A percentile compares a stretch with the other conserved stretches of the same genome.
Evolutionary conservation across 192 early-diverging fungal genomes (phyloP).

Genomic region (Phlyctochytrium planicorne): DNA sequence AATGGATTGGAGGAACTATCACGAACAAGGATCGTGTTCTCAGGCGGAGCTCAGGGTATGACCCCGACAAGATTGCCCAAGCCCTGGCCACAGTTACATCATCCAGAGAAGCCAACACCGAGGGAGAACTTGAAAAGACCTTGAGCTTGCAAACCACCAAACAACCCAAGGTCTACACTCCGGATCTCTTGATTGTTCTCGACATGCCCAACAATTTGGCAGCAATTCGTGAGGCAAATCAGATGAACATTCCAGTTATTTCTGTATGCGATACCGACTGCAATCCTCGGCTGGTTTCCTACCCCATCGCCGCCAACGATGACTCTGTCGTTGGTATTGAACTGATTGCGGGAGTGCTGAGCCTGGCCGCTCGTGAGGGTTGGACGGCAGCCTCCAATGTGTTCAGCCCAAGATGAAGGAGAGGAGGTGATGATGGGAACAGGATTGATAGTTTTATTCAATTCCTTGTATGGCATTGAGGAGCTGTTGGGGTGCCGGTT

Average conservation of each 20-base stretch:
- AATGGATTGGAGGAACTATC: slow-evolving; percentile 87
- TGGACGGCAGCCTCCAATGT: too few species aligned
- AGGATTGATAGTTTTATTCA: not conserved
- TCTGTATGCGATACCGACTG: slow-evolving; percentile 91
- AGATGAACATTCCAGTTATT: slow-evolving; percentile 80
- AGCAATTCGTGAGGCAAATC: slow-evolving; percentile 77
- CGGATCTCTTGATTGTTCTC: slow-evolving; percentile 80
- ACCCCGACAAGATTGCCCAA: slow-evolving; percentile 46
- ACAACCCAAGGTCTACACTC: slow-evolving; percentile 53
- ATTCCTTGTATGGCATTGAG: slow-evolving; percentile 14
- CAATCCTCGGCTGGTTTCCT: slow-evolving; percentile 80
- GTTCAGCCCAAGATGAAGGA: not conserved
- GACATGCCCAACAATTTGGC: slow-evolving; percentile 79
- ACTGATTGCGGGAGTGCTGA: slow-evolving; percentile 78
- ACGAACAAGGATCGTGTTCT: slow-evolving; percentile 80
- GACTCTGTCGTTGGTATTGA: slow-evolving; percentile 77
- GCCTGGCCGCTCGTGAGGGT: slow-evolving; percentile 67
- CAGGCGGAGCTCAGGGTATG: slow-evolving; percentile 45
- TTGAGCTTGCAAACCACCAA: slow-evolving; percentile 45
- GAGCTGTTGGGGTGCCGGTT: slow-evolving; percentile 21
- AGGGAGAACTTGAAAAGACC: slow-evolving; percentile 25
- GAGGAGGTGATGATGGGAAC: not conserved
- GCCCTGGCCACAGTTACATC: slow-evolving; percentile 2
- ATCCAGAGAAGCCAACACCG: not conserved
- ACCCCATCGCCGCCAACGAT: slow-evolving; percentile 94